phyloP scores from a whole-genome alignment of 805 yeast species.

The Candida pseudofarinosa region DNA sequence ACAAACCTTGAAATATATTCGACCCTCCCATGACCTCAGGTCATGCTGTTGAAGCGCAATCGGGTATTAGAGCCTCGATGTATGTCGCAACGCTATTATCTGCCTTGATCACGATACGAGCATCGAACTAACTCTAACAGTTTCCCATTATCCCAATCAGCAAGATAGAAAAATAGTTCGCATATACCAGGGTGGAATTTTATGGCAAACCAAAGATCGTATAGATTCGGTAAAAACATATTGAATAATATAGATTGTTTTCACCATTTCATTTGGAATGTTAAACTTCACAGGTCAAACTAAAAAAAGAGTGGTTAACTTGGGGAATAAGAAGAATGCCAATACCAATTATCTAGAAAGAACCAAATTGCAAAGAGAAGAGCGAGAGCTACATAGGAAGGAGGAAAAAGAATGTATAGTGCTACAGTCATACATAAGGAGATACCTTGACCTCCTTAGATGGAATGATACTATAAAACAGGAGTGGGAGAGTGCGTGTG shows the following conservation, averaged over 20 bases:
- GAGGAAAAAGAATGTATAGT: conserved; percentile 45
- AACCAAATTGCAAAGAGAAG: conserved; percentile 62
- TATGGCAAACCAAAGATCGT: background rate
- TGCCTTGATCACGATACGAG: background rate
- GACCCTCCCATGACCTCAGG: too few species aligned
- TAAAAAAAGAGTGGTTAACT: conserved; percentile 59
- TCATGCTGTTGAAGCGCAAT: background rate
- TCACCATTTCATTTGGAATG: conserved; percentile 17
- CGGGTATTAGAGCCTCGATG: background rate
- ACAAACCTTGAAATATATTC: too few species aligned
- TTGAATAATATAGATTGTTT: background rate
- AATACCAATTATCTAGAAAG: conserved; percentile 46
- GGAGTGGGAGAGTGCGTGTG: conserved; percentile 12
- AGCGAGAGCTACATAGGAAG: conserved; percentile 54
- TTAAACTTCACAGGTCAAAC: conserved; percentile 66
- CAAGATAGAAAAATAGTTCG: background rate
- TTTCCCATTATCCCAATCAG: background rate
- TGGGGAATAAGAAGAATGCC: conserved; percentile 46
- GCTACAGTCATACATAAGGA: conserved; percentile 49
- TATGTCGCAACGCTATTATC: background rate
- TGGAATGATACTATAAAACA: conserved; percentile 14
- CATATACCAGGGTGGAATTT: background rate
- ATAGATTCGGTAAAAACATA: background rate
- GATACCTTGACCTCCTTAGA: conserved; percentile 28
- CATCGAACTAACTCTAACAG: background rate